Evolutionary conservation across 1,284 basidiomycete species (phyloP), one percentile per base, ranked within the genome.

Genomic region (Cutaneotrichosporon sp.): DNA sequence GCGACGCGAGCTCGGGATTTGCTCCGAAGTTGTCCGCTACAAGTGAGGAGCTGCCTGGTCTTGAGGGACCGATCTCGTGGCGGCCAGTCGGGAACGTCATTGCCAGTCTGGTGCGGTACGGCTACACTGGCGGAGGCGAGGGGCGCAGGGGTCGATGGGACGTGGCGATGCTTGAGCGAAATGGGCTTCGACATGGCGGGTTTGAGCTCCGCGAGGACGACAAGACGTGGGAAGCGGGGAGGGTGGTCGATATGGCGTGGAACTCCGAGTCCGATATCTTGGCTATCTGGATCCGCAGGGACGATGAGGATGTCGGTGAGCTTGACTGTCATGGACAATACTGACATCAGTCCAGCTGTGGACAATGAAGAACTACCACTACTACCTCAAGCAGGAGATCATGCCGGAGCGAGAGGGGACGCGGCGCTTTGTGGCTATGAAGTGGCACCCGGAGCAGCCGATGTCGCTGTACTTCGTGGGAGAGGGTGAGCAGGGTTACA

Each of bases 291-390:
- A 79, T 94, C 27, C 82, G 87, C 65, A 74, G 80, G 25, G 52
- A 50, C n/a, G 77, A 79, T 3, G 81, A 79, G 3, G 86, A 91
- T 73, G 75, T 85, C 41, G 82, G 87, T 88, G 64, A 71, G 81
- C 73, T 10, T 25, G 25, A 6, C 9, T 12, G 4, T 34, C 11
- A 35, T 12, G 24, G n/a, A 12, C 24, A 11, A 26, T 17, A 49
- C 62, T 62, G 22, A 65, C 48, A 46, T 51, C 61, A 85, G 89
- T 98, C 19, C 96, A 99, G 75, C 77, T 98, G 2, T 99, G 92
- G 91, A 88, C 90, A 0, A 90, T 81, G 22, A 86, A 88, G 44
- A 99, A 99, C 72, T 98, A 96, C 72, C 88, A 97, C 71, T 97
- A 93, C 88, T 91, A 94, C 74, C 80, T 97, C 52, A 96, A 96